These are phyloP conservation scores for Ceratonia siliqua DNA, from an alignment of 306 rosid species.

Conservation along the genomic window DNA sequence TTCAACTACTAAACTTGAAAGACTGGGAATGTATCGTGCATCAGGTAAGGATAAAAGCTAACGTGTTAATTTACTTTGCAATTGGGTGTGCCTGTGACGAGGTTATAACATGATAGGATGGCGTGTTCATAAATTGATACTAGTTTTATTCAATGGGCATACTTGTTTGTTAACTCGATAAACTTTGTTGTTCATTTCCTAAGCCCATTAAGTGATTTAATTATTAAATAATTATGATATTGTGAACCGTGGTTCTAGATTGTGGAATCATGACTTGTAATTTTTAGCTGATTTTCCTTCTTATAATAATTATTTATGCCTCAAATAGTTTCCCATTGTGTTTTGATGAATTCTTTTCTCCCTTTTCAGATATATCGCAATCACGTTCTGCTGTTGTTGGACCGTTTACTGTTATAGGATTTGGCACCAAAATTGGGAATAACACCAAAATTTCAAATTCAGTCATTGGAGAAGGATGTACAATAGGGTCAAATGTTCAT, in stretches of 20 bases:
- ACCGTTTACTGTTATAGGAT: slow-evolving; percentile 83
- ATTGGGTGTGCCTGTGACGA: not conserved
- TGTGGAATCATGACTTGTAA: not conserved
- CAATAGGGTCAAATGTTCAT: slow-evolving; percentile 75
- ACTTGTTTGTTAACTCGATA: not conserved
- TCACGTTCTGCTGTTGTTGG: slow-evolving; percentile 85
- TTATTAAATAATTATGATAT: too few species aligned
- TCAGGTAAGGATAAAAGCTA: slow-evolving; percentile 56
- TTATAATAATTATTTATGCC: not conserved
- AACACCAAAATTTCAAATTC: slow-evolving; percentile 70
- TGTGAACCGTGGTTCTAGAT: not conserved
- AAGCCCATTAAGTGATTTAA: too few species aligned
- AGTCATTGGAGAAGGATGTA: slow-evolving; percentile 84
- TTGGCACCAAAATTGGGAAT: slow-evolving; percentile 77
- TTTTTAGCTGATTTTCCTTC: not conserved
- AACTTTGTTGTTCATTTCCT: not conserved
- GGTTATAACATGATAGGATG: slow-evolving; percentile 15
- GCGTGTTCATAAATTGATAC: not conserved
- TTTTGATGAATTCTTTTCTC: slow-evolving; percentile 34
- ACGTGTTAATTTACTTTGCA: not conserved
- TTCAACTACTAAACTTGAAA: slow-evolving; percentile 68
- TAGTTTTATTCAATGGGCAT: not conserved
- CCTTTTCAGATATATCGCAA: slow-evolving; percentile 66
- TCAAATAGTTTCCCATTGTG: not conserved
- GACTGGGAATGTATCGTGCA: slow-evolving; percentile 93